Evolutionary conservation across 2,329 filamentous ascomycete species (phyloP), one percentile per base, ranked within the genome.

Genomic region (Achaetomium macrosporum): DNA sequence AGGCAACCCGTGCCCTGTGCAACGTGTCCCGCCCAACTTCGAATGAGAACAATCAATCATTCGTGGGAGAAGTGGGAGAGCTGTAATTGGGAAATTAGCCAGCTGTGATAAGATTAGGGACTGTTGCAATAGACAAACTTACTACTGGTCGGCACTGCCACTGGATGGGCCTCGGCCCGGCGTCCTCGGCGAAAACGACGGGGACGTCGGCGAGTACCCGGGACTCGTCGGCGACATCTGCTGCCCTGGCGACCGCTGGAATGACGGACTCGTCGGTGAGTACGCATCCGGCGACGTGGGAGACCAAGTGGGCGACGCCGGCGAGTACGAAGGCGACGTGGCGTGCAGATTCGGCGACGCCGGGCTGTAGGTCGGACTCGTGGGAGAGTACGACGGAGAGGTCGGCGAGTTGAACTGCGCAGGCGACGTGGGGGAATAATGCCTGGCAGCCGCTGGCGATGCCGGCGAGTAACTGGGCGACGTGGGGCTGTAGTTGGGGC

Each of bases 231-330:
- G 83, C 35, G 82, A 85, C 61, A 74, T 71, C 60, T 76, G 70
- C 64, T 76, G 70, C 61, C 80, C 75, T 50, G 75, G 74, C 59
- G 75, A 76, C 56, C 74, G 74, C 61, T 76, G 73, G 77, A 81
- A 83, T 55, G 73, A 74, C 30, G 82, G 82, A 61, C 81, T 84
- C 41, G 81, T 84, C 5, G 82, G 81, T 45, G 81, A 84, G 70
- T 84, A 84, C 2, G 76, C 74, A 56, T 76, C 75, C 12, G 80
- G 80, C 39, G 87, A 90, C 7, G 86, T 88, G 2, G 88, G 87
- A 52, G 87, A 90, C 74, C 88, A 91, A 20, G 78, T 81, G n/a
- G 86, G 87, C 46, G 86, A 89, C 3, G 83, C 83, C 43, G 86
- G 85, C 31, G 78, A 82, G 69, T 85, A 87, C 4, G 76, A 77